These are phyloP conservation scores for Heritiera fomes DNA, from an alignment of 345 rosid genomes.

Conservation along the genomic window DNA sequence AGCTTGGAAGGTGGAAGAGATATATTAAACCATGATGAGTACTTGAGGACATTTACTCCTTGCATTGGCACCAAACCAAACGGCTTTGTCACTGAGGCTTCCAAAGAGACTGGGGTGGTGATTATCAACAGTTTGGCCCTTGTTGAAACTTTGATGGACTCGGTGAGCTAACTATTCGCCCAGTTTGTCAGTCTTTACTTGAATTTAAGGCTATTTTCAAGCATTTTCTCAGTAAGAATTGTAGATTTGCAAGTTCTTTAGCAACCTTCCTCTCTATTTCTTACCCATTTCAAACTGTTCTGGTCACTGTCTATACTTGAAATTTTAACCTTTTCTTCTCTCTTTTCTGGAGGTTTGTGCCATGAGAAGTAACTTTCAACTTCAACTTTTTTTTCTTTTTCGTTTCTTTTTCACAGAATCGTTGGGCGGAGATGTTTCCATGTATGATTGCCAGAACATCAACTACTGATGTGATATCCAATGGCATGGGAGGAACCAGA, in stretches of 20 bases:
- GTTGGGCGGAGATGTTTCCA: conserved; percentile 99
- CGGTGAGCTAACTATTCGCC: conserved; percentile 48
- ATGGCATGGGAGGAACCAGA: conserved; percentile 88
- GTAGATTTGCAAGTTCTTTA: background rate
- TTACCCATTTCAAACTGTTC: background rate
- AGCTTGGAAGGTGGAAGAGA: conserved; percentile 64
- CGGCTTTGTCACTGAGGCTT: conserved; percentile 82
- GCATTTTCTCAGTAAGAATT: background rate
- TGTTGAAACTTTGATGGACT: conserved; percentile 91
- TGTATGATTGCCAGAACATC: conserved; percentile 78
- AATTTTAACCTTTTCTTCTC: background rate
- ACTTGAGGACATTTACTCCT: conserved; percentile 53
- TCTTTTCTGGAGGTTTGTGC: background rate
- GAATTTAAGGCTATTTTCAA: background rate
- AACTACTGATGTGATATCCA: conserved; percentile 71
- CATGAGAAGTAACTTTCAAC: background rate
- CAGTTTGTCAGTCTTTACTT: background rate
- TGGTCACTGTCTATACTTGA: background rate
- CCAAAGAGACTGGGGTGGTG: conserved; percentile 82
- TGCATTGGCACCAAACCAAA: conserved; percentile 70
- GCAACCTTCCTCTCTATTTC: background rate
- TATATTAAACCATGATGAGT: conserved; percentile 67
- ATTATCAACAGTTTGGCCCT: conserved; percentile 88
- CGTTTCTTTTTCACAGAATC: conserved; percentile 44
- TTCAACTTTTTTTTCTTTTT: background rate